Conservation (phyloP, 2,329 filamentous ascomycete genomes). For the Phaeosphaeriaceae sp. region DNA sequence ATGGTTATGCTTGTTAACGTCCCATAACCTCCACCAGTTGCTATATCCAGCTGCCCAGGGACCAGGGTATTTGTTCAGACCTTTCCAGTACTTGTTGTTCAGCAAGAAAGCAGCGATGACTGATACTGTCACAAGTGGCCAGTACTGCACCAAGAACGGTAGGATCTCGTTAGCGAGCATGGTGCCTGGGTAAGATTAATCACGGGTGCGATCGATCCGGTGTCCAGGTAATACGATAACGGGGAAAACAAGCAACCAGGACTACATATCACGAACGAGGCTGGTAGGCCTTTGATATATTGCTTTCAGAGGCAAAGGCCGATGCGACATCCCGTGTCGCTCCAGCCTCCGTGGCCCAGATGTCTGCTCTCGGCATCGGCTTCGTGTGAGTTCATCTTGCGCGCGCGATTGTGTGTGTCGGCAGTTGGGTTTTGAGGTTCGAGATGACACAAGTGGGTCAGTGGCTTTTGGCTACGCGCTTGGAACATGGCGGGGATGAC, state of each 20-base stretch:
- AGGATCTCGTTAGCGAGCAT: slow-evolving; percentile 49
- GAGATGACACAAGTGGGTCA: slow-evolving; percentile 17
- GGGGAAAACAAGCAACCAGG: slow-evolving; percentile 1
- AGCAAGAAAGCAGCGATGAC: slow-evolving; percentile 45
- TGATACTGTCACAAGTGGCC: slow-evolving; percentile 50
- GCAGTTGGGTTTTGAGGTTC: slow-evolving; percentile 23
- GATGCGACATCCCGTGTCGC: background rate
- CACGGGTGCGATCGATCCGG: slow-evolving; percentile 11
- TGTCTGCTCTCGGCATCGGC: slow-evolving; percentile 11
- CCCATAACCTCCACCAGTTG: slow-evolving; percentile 77
- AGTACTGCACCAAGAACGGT: slow-evolving; percentile 48
- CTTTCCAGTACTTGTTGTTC: slow-evolving; percentile 59
- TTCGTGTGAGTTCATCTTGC: slow-evolving; percentile 8
- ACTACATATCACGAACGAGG: slow-evolving; percentile 10
- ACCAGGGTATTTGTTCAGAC: slow-evolving; percentile 76
- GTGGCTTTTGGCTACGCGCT: slow-evolving; percentile 16
- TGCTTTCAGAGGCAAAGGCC: background rate
- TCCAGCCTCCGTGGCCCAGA: slow-evolving; percentile 3
- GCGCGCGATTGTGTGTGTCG: slow-evolving; percentile 17
- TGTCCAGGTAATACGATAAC: slow-evolving; percentile 10
- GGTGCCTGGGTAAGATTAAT: slow-evolving; percentile 16
- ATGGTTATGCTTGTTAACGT: slow-evolving; percentile 70
- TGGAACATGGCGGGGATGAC: slow-evolving; percentile 15
- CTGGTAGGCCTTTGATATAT: slow-evolving; percentile 13
- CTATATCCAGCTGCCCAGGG: slow-evolving; percentile 73